A percentile compares a stretch with the other conserved stretches of the same genome.
phyloP scores from a whole-genome alignment of 768 basidiomycete species.

The Lyophyllum atratum region DNA sequence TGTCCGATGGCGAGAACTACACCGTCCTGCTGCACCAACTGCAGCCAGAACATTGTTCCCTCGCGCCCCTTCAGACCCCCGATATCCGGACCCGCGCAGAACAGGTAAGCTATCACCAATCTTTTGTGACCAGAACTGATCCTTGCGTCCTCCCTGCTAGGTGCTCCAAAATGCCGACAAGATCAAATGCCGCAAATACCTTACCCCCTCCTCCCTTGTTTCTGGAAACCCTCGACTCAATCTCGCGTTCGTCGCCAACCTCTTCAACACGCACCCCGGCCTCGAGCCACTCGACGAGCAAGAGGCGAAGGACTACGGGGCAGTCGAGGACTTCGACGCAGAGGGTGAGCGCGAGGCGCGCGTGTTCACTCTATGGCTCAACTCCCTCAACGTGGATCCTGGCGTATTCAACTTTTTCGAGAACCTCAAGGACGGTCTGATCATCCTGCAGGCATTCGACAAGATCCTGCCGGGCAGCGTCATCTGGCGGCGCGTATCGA shows the following conservation, averaged over 20 bases:
- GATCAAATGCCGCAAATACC: slow-evolving; percentile 95
- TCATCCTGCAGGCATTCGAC: slow-evolving; percentile 96
- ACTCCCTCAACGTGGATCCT: slow-evolving; percentile 95
- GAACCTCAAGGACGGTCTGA: slow-evolving; percentile 88
- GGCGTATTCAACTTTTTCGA: slow-evolving; percentile 96
- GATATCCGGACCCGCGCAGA: slow-evolving; percentile 88
- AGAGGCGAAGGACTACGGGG: slow-evolving; percentile 88
- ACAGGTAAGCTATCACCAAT: slow-evolving; percentile 56
- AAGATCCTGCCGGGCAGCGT: slow-evolving; percentile 92
- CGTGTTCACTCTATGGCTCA: slow-evolving; percentile 98
- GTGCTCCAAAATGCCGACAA: slow-evolving; percentile 92
- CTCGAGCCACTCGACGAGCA: slow-evolving; percentile 93
- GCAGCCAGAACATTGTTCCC: slow-evolving; percentile 90
- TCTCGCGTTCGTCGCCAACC: slow-evolving; percentile 96
- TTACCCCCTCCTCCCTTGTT: slow-evolving; percentile 88
- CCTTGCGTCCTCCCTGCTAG: slow-evolving; percentile 23
- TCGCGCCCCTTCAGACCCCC: slow-evolving; percentile 83
- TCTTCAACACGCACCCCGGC: slow-evolving; percentile 97
- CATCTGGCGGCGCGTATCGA: slow-evolving; percentile 94
- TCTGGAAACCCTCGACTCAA: slow-evolving; percentile 96
- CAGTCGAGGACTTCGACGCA: slow-evolving; percentile 96
- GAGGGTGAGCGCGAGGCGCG: slow-evolving; percentile 98
- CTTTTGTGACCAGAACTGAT: no score
- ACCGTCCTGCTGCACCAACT: slow-evolving; percentile 95
- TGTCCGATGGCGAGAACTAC: slow-evolving; percentile 97